Evolutionary conservation across 1,139 yeast genomes (phyloP), one percentile per base, ranked within the genome.

Genomic region (Nadsonia starkeyi-henricii): DNA sequence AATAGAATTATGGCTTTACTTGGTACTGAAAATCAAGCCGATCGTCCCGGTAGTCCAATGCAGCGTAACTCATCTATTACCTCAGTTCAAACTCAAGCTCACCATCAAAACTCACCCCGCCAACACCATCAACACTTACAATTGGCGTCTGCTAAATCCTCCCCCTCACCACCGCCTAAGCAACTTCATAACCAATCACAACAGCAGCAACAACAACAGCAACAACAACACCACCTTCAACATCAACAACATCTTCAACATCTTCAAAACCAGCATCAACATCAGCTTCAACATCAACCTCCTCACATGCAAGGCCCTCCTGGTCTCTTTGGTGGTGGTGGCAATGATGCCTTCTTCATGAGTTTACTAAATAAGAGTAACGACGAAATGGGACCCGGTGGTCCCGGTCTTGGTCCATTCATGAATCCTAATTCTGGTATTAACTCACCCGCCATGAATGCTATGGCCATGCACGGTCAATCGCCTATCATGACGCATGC

Each of bases 1-100:
- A 56, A 55, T 50, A 55, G 66, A n/a, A 62, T 63, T 30, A 58
- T 63, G 62, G 60, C 60, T 1, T 60, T 62, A 58, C 59, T 65
- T 23, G 65, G 62, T 7, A 55, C 52, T 43, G 43, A 20, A 45
- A 19, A 37, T 17, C 8, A 13, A 21, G 21, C 36, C 20, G 13
- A 20, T 39, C 18, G 18, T 41, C 23, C 28, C 20, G 42, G 9
- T 15, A 37, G n/a, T 37, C 33, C n/a, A 20, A 26, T 19, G 39
- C 45, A 28, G 18, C 20, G 33, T 23, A 28, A 36, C 13, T 20
- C 30, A 36, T 21, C 41, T 28, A 21, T n/a, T 30, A 20, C 26
- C 21, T 39, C 26, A 42, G 43, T 19, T 37, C 48, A 17, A 47
- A 21, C 46, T 28, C 26, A 26, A 21, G 39, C 17, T 33, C 39